Evolutionary conservation across 2,329 filamentous ascomycete species (phyloP).

Genomic region (Emericellopsis cladophorae): DNA sequence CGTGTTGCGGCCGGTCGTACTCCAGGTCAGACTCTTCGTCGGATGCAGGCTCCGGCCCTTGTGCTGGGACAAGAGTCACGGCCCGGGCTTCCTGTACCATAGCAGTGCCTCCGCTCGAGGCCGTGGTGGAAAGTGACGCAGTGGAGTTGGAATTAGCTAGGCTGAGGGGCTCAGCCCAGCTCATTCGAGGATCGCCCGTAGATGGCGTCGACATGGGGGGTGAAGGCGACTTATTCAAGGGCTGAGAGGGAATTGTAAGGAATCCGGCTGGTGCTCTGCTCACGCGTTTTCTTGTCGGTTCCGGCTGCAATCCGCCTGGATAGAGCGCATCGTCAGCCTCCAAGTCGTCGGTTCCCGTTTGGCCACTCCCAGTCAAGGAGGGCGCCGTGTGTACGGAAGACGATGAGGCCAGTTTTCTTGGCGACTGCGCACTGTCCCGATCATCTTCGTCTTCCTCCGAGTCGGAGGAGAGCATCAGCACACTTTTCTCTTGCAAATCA

Average conservation of each 20-base stretch:
- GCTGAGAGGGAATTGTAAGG: not conserved
- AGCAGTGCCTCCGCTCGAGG: conserved; percentile 21
- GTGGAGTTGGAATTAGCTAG: conserved; percentile 4
- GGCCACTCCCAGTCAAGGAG: no score
- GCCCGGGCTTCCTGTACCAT: conserved; percentile 25
- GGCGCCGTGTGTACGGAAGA: no score
- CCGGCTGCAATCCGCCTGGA: not conserved
- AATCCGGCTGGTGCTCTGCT: conserved; percentile 1
- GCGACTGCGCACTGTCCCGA: not conserved
- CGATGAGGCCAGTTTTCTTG: not conserved
- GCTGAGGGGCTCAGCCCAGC: no score
- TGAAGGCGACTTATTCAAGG: conserved; percentile 1
- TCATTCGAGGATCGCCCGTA: not conserved
- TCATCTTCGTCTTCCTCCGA: conserved; percentile 33
- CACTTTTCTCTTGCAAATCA: conserved; percentile 40
- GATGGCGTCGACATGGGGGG: conserved; percentile 1
- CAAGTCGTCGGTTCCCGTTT: no score
- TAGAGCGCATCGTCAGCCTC: no score
- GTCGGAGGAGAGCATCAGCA: conserved; percentile 44
- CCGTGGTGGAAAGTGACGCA: conserved; percentile 15
- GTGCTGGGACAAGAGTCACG: conserved; percentile 21
- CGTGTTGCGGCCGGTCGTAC: conserved; percentile 7
- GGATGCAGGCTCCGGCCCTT: conserved; percentile 6
- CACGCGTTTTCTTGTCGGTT: not conserved
- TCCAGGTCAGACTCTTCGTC: conserved; percentile 9